phyloP scores from a whole-genome alignment of 345 rosid species.

The Citrus trifoliata region DNA sequence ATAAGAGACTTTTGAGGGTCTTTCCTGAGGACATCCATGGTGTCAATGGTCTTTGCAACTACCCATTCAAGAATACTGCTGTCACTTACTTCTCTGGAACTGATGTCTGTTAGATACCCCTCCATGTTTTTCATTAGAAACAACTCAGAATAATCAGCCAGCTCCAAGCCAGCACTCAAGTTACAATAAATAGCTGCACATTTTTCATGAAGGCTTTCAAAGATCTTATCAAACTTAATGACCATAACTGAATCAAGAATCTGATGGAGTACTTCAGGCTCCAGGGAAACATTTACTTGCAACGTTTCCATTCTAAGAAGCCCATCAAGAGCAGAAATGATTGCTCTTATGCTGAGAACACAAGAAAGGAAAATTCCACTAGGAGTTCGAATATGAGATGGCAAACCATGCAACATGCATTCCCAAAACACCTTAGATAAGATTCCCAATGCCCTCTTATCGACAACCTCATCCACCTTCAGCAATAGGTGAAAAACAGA shows the following conservation, averaged over 20 bases:
- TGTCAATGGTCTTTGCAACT: constrained; percentile 57
- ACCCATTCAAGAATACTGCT: constrained; percentile 65
- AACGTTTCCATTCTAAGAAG: constrained; percentile 47
- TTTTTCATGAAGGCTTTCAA: constrained; percentile 58
- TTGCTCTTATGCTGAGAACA: constrained; percentile 58
- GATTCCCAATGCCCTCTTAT: constrained; percentile 58
- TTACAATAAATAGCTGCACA: constrained; percentile 62
- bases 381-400: constrained; percentile 52
- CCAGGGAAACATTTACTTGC: constrained; percentile 36
- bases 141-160: constrained; percentile 58
- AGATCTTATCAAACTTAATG: constrained; percentile 70
- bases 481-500: constrained; percentile 48
- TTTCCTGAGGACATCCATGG: constrained; percentile 72
- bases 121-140: constrained; percentile 85
- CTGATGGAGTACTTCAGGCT: constrained; percentile 45
- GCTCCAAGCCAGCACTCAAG: constrained; percentile 44
- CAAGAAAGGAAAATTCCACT: constrained; percentile 79
- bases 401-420: constrained; percentile 85
- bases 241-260: constrained; percentile 63
- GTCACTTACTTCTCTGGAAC: constrained; percentile 46
- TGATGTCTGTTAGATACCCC: constrained; percentile 54
- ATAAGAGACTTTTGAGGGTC: constrained; percentile 54
- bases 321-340: constrained; percentile 55
- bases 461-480: constrained; percentile 53
- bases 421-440: constrained; percentile 70